Conservation (phyloP, 768 basidiomycete species). For the Collybia sordida region DNA sequence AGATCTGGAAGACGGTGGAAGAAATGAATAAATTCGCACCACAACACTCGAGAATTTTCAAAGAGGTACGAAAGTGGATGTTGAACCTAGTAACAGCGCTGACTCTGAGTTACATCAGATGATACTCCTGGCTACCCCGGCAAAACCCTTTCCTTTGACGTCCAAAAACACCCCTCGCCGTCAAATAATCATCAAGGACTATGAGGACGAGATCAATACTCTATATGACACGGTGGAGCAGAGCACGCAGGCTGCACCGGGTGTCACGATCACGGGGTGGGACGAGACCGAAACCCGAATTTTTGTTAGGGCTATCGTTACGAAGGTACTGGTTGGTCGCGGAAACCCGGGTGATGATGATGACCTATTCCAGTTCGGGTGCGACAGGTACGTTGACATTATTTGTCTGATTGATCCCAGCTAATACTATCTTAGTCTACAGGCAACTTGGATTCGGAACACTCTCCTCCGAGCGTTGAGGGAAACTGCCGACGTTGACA, state of each 20-base stretch:
- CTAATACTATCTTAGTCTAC: slow-evolving; percentile 13
- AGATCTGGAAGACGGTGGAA: slow-evolving; percentile 33
- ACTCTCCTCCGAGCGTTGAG: slow-evolving; percentile 17
- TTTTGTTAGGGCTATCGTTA: slow-evolving; percentile 31
- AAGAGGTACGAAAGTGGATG: slow-evolving; percentile 26
- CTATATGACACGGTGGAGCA: slow-evolving; percentile 31
- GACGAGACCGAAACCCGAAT: slow-evolving; percentile 12
- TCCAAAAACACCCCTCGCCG: slow-evolving; percentile 33
- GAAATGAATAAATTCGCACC: slow-evolving; percentile 35
- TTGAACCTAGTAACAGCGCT: not conserved
- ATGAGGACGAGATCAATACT: slow-evolving; percentile 35
- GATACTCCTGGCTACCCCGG: slow-evolving; percentile 31
- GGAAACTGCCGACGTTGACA: slow-evolving; percentile 13
- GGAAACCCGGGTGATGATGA: slow-evolving; percentile 20
- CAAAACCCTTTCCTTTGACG: slow-evolving; percentile 38
- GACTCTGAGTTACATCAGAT: slow-evolving; percentile 22
- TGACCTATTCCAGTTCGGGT: slow-evolving; percentile 35
- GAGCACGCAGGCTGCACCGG: slow-evolving; percentile 20
- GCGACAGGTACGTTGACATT: slow-evolving; percentile 26
- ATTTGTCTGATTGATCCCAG: not conserved
- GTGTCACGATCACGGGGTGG: slow-evolving; percentile 23
- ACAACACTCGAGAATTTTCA: slow-evolving; percentile 40
- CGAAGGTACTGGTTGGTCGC: slow-evolving; percentile 19
- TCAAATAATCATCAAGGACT: slow-evolving; percentile 31
- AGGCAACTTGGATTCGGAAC: slow-evolving; percentile 29